Base-by-base conservation (phyloP, 2,329 filamentous ascomycete genomes). In the Cordyceps fumosorosea region DNA sequence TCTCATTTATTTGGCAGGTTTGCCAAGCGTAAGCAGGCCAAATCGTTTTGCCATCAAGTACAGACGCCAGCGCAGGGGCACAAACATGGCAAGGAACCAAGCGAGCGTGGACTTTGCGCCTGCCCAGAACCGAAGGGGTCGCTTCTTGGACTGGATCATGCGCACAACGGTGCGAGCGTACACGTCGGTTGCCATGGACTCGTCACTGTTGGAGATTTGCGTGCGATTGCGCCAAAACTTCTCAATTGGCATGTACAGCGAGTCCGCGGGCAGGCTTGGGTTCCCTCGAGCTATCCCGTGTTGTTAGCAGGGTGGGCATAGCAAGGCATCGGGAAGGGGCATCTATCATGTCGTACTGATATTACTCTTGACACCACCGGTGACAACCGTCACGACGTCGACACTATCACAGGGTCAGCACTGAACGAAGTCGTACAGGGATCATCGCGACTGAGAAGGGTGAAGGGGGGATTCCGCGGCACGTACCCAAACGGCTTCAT, bases 401-500 rank as follows among this genome's bases (percentile, higher is more conserved):
- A 67, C 65, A 16, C 62, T 62, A 12, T 65, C 55, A 47, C 44
- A 45, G 5, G 52, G 56, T 56, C 34, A 62, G 45, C 24, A 24
- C 8, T 47, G 34, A 44, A 32, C 6, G 10, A 40, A 12, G 20
- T 37, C 42, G 44, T 62, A 51, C 26, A 63, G 55, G 32, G 60
- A 16, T 40, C 14, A 44, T n/a, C 18, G 18, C 12, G 0, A 1
- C 14, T 1, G 7, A n/a, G 8, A 32, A 32, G 5, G 24, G 42
- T 4, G 6, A 12, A 3, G 10, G 10, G 22, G 26, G 12, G 11
- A 1, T 34, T n/a, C 47, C 56, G 63, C 24, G 52, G 26, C 60
- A 62, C 64, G 54, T 56, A 64, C 69, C 64, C 64, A 6, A 69
- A 65, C 4, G 68, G 69, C 14, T 64, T 62, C 62, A 70, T 63